Conservation (phyloP, 352 stramenopile species). For the Phytopythium boreale region DNA sequence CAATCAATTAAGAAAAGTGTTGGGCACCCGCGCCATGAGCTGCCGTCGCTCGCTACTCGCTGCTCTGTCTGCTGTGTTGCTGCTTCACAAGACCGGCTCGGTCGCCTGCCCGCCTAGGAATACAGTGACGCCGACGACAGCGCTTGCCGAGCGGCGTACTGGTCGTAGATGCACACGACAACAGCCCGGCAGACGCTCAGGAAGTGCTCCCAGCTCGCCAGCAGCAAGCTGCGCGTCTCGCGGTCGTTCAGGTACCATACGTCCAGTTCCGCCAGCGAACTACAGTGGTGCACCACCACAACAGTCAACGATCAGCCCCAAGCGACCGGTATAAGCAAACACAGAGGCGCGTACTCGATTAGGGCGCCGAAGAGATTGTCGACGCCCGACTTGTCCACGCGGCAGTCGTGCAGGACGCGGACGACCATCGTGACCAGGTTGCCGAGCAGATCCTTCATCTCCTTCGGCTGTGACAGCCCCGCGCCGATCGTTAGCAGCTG, state of each 20-base stretch:
- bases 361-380: slow-evolving; percentile 62
- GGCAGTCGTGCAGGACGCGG: slow-evolving; percentile 59
- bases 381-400: slow-evolving; percentile 32
- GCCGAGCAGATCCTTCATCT: slow-evolving; percentile 65
- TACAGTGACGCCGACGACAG: not conserved
- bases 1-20: too few relatives aligned
- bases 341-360: slow-evolving; percentile 40
- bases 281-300: slow-evolving; percentile 10
- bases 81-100: not conserved
- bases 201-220: slow-evolving; percentile 74
- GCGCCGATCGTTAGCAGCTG: slow-evolving; percentile 65
- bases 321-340: not conserved
- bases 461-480: slow-evolving; percentile 70
- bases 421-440: slow-evolving; percentile 60
- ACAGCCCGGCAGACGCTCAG: slow-evolving; percentile 58
- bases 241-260: slow-evolving; percentile 72
- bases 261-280: slow-evolving; percentile 51
- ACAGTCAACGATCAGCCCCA: not conserved
- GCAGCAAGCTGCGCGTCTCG: slow-evolving; percentile 48
- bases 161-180: slow-evolving; percentile 53
- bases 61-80: too few relatives aligned
- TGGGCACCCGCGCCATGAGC: too few relatives aligned
- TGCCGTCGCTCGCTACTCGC: too few relatives aligned
- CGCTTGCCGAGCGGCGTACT: slow-evolving; percentile 10
- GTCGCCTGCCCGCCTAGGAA: not conserved